Evolutionary conservation across 2,329 filamentous ascomycete species (phyloP).

Genomic region (Aureobasidium mangrovei): DNA sequence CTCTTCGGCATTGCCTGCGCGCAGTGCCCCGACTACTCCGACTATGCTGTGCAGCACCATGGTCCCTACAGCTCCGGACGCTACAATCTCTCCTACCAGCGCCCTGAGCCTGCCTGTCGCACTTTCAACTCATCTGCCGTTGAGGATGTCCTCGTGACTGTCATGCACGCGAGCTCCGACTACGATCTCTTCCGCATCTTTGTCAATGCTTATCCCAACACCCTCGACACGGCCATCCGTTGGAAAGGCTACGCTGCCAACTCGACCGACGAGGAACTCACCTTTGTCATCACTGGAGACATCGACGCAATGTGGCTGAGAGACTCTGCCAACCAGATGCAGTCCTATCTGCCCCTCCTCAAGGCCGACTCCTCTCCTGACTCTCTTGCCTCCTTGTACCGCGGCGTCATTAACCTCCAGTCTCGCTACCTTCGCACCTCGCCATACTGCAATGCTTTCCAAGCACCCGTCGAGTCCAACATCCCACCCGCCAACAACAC

Average conservation of each 20-base stretch:
- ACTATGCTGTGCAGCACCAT: slow-evolving; percentile 34
- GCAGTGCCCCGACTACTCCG: slow-evolving; percentile 37
- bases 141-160: slow-evolving; percentile 31
- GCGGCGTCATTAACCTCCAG: slow-evolving; percentile 64
- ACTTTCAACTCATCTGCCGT: slow-evolving; percentile 39
- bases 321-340: slow-evolving; percentile 58
- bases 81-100: slow-evolving; percentile 38
- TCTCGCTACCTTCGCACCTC: slow-evolving; percentile 57
- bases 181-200: slow-evolving; percentile 62
- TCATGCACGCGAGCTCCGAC: slow-evolving; percentile 30
- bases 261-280: slow-evolving; percentile 53
- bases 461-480: slow-evolving; percentile 41
- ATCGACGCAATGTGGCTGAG: slow-evolving; percentile 43
- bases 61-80: slow-evolving; percentile 36
- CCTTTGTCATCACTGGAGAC: slow-evolving; percentile 51
- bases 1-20: slow-evolving; percentile 16
- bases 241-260: slow-evolving; percentile 56
- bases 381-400: slow-evolving; percentile 58
- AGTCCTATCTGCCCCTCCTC: slow-evolving; percentile 57
- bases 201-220: slow-evolving; percentile 62
- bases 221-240: slow-evolving; percentile 61
- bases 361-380: slow-evolving; percentile 44
- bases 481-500: slow-evolving; percentile 33
- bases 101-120: slow-evolving; percentile 35
- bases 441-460: slow-evolving; percentile 46